A percentile compares a stretch with the other conserved stretches of the same genome.
These are phyloP conservation scores for Beverwykella pulmonaria DNA, from an alignment of 495 filamentous ascomycete species.

Conservation along the genomic window DNA sequence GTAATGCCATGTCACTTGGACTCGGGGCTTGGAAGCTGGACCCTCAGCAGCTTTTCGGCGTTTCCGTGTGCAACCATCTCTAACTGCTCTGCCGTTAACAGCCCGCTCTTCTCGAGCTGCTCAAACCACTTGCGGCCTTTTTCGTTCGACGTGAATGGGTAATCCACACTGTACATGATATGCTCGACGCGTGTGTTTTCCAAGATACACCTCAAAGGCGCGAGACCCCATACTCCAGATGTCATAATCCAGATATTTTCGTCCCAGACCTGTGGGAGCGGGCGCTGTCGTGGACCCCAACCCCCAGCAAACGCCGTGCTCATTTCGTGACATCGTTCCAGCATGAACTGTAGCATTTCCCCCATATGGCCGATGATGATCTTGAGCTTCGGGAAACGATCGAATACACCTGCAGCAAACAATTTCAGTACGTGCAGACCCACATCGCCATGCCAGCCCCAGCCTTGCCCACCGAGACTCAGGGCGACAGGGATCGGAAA, in stretches of 20 bases:
- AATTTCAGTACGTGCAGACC: constrained; percentile 54
- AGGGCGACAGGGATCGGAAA: constrained; percentile 52
- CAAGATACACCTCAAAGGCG: constrained; percentile 45
- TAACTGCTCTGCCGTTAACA: neutral
- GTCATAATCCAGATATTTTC: constrained; percentile 67
- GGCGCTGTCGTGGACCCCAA: neutral
- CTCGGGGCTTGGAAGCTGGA: too few species aligned
- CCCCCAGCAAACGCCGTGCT: constrained; percentile 58
- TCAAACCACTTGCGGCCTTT: constrained; percentile 25
- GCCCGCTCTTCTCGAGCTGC: neutral
- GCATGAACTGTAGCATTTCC: constrained; percentile 64
- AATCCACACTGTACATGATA: constrained; percentile 34
- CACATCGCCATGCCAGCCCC: constrained; percentile 44
- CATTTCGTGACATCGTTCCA: constrained; percentile 53
- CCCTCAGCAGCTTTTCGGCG: neutral
- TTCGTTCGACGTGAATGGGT: constrained; percentile 26
- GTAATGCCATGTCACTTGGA: too few species aligned
- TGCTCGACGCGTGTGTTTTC: constrained; percentile 5
- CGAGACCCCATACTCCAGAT: constrained; percentile 60
- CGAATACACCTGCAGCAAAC: constrained; percentile 56
- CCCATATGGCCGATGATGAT: constrained; percentile 67
- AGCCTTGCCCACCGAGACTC: constrained; percentile 49
- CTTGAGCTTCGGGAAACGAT: constrained; percentile 57
- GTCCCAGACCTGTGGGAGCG: neutral
- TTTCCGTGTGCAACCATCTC: constrained; percentile 7